These are phyloP conservation scores for Miamiensis avidus DNA, from an alignment of 169 alveolate species.

Conservation along the genomic window DNA sequence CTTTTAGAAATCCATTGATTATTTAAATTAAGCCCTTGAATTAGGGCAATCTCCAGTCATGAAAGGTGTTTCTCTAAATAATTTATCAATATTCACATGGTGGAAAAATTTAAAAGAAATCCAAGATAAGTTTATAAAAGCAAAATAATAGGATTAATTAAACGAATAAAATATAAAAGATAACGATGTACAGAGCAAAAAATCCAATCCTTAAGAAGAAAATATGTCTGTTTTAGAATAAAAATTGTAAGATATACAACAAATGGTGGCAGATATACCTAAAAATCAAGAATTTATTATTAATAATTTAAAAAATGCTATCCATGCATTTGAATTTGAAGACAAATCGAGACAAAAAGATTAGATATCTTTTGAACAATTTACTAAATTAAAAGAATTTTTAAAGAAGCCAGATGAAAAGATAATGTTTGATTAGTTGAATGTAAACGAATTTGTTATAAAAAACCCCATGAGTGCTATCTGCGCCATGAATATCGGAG, in stretches of 20 bases:
- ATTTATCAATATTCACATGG: background rate
- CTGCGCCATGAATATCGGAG: slow-evolving; percentile 23
- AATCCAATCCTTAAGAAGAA: background rate
- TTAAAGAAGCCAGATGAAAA: background rate
- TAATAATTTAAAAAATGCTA: slow-evolving; percentile 3
- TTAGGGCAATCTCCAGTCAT: background rate
- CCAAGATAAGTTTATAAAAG: background rate
- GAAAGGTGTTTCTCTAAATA: background rate
- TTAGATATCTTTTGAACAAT: slow-evolving; percentile 9
- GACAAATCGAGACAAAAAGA: slow-evolving; percentile 23
- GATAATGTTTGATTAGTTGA: background rate
- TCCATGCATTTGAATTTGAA: slow-evolving; percentile 24
- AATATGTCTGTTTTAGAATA: background rate
- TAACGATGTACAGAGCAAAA: background rate
- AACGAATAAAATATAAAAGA: too few relatives aligned
- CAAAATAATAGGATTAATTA: too few relatives aligned
- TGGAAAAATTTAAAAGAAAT: background rate
- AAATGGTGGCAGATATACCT: background rate
- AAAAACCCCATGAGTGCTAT: slow-evolving; percentile 10
- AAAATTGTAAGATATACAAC: background rate
- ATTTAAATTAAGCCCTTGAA: background rate
- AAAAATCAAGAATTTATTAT: background rate
- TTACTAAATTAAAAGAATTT: slow-evolving; percentile 2
- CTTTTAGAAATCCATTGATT: background rate
- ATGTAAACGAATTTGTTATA: slow-evolving; percentile 3